Conservation (phyloP, 331 rosid genomes). For the Pyracantha coccinea region DNA sequence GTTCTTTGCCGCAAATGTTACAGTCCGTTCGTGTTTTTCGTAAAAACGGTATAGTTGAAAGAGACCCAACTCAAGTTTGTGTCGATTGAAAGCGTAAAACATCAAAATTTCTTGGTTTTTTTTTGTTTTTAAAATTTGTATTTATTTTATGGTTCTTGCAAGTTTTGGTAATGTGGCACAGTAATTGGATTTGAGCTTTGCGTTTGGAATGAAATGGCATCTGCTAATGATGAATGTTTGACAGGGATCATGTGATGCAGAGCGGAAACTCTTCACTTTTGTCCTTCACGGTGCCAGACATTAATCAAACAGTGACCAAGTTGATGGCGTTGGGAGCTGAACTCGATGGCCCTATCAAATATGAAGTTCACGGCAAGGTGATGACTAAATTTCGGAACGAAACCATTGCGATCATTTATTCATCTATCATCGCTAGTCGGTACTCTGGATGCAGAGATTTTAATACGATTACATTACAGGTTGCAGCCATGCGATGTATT, state of each 20-base stretch:
- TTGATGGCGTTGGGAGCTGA: constrained; percentile 52
- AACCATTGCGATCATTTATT: constrained; percentile 2
- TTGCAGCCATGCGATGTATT: no score
- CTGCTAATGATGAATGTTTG: constrained; percentile 19
- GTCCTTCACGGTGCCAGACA: constrained; percentile 58
- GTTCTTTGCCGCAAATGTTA: background rate
- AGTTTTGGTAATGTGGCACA: background rate
- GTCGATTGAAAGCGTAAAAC: no score
- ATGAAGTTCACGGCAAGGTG: constrained; percentile 21
- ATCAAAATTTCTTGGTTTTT: background rate
- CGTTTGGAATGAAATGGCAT: background rate
- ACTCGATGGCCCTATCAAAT: constrained; percentile 70
- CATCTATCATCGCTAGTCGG: no score
- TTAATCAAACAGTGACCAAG: constrained; percentile 44
- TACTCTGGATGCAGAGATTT: no score
- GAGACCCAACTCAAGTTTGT: background rate
- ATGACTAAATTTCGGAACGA: no score
- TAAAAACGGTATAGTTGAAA: background rate
- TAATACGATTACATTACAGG: no score
- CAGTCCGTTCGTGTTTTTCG: background rate
- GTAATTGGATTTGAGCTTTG: background rate
- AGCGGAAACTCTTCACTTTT: constrained; percentile 53
- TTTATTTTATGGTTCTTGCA: background rate
- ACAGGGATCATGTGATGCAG: constrained; percentile 50
- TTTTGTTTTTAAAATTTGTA: no score